Evolutionary conservation across 257 asterid genomes (phyloP).

Genomic region (Nicotiana paniculata): DNA sequence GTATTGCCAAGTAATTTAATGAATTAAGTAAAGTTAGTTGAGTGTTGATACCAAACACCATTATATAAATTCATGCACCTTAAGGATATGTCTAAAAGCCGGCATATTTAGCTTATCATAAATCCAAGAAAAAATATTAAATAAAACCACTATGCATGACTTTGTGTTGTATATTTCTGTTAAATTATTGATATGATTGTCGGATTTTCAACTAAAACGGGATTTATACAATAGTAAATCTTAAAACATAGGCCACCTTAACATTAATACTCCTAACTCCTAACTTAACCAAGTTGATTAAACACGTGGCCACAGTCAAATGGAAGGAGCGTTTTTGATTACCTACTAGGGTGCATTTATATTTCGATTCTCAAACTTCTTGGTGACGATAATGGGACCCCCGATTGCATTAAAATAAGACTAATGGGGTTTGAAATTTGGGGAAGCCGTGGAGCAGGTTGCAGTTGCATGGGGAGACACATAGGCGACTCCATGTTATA

Average conservation of each 20-base stretch:
- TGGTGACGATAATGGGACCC: not conserved
- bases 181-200: conserved; percentile 6
- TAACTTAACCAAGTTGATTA: not conserved
- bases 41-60: conserved; percentile 5
- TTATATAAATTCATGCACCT: conserved; percentile 1
- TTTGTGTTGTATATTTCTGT: not conserved
- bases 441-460: too few relatives aligned
- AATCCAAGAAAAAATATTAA: not conserved
- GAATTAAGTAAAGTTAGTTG: conserved; percentile 6
- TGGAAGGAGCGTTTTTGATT: not conserved
- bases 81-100: not conserved
- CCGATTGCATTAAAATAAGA: not conserved
- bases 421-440: not conserved
- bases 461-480: too few relatives aligned
- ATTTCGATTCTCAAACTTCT: not conserved
- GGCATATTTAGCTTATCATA: not conserved
- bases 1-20: not conserved
- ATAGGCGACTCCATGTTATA: too few relatives aligned
- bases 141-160: not conserved
- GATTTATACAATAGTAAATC: not conserved
- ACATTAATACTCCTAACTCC: not conserved
- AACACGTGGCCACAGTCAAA: not conserved
- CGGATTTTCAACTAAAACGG: not conserved
- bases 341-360: not conserved
- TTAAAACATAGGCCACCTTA: conserved; percentile 1